Evolutionary conservation across 23 red algal genomes (phyloP).

Genomic region (Agarophyton chilense): DNA sequence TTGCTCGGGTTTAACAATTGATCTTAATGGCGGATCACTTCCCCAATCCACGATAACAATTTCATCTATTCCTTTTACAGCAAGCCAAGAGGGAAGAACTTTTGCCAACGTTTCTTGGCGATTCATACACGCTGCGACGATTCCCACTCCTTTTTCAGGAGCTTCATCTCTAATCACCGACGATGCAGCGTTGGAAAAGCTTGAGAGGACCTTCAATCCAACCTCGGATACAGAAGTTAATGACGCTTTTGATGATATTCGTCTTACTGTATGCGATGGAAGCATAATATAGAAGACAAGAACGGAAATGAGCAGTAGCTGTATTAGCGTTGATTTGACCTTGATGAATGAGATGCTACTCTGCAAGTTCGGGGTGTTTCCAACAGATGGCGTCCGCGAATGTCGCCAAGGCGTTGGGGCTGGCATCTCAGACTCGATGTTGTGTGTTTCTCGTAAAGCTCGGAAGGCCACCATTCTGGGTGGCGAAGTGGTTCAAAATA

Average conservation of each 20-base stretch:
- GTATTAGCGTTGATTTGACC: conserved; percentile 9
- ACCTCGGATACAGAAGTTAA: conserved; percentile 17
- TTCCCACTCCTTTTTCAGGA: conserved; percentile 23
- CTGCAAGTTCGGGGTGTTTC: neutral
- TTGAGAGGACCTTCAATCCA: conserved; percentile 30
- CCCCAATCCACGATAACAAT: conserved; percentile 87
- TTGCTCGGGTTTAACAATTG: conserved; percentile 32
- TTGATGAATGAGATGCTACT: neutral
- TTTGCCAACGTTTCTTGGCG: conserved; percentile 63
- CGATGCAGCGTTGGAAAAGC: conserved; percentile 17
- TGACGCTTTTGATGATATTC: conserved; percentile 53
- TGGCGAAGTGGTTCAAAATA: neutral
- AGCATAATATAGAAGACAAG: conserved; percentile 46
- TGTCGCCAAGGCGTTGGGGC: conserved; percentile 47
- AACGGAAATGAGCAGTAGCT: conserved; percentile 24
- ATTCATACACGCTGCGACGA: conserved; percentile 80
- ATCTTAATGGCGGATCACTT: conserved; percentile 56
- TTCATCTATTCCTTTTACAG: conserved; percentile 59
- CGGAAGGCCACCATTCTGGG: conserved; percentile 20
- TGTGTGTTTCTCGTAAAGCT: neutral
- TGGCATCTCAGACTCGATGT: conserved; percentile 13
- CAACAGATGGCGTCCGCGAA: conserved; percentile 49
- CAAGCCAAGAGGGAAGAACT: conserved; percentile 74
- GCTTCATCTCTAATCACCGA: neutral
- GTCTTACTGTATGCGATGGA: conserved; percentile 26